Base-by-base conservation (phyloP, 768 basidiomycete species). In the Panellus pusillus region DNA sequence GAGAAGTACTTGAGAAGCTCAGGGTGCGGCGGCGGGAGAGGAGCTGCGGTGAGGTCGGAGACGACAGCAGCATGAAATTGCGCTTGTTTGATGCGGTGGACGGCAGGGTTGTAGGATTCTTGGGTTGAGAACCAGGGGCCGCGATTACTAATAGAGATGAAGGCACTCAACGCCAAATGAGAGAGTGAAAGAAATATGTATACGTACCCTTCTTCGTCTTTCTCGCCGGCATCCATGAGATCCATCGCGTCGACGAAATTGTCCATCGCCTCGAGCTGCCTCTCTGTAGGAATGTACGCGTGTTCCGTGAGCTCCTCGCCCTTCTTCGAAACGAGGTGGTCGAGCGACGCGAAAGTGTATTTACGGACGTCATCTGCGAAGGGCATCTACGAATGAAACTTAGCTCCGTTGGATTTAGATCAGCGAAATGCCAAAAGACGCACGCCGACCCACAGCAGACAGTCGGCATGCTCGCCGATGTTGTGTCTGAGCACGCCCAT, bases 291-390 rank as follows among this genome's bases (percentile, higher is more conserved):
- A 17, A 98, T 70, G 62, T 86, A 89, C 12, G 90, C 83, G 66
- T 99, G 96, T 55, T 84, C 82, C 18, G 72, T 80, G 35, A 98
- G 68, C 0, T 67, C 68, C 61, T 91, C 86, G n/a, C n/a, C 93
- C 42, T 85, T 87, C 66, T 83, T 89, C 50, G 83, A 86, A 53
- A 86, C 73, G 14, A 96, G 78, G 9, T 76, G 76, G 40, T 85
- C 82, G 28, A 98, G 78, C 0, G 91, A 91, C 0, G 88, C 83
- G 67, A 99, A 98, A 9, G 82, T 84, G 68, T 91, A 93, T 59
- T 84, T 89, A 53, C 93, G 83, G 47, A 93, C 77, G 62, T 99
- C 96, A 66, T 99, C 96, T 2, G 93, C 93, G 65, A 97, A 98
- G 0, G 96, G 96, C 80, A 98, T 82, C 93, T 95, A 59, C 9